Conservation (phyloP, 1,284 basidiomycete species). For the Thecaphora thlaspeos region DNA sequence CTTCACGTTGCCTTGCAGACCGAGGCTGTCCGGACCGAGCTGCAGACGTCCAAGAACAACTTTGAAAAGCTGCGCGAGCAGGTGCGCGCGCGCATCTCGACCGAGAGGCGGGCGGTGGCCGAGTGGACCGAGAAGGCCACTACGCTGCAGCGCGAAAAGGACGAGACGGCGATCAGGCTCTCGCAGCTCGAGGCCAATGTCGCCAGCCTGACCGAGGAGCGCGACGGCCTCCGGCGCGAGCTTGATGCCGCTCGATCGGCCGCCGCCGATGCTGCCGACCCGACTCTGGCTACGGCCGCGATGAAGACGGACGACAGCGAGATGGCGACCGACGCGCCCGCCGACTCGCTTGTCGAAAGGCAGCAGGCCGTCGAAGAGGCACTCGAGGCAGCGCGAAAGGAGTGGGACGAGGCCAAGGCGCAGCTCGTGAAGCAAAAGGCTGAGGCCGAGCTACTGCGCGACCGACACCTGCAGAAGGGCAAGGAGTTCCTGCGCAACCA, state of each 20-base stretch:
- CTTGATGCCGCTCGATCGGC: conserved; percentile 25
- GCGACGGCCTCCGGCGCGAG: conserved; percentile 57
- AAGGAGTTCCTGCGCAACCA: conserved; percentile 27
- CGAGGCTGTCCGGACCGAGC: conserved; percentile 24
- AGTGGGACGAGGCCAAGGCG: conserved; percentile 39
- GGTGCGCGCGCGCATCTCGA: conserved; percentile 40
- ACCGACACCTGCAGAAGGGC: conserved; percentile 38
- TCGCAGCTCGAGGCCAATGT: conserved; percentile 24
- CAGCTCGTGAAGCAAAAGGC: conserved; percentile 31
- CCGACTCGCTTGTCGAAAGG: conserved; percentile 9
- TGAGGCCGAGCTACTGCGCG: conserved; percentile 11
- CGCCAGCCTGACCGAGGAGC: conserved; percentile 17
- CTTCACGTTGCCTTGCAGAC: conserved; percentile 1
- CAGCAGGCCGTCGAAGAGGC: conserved; percentile 24
- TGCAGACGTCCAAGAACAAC: conserved; percentile 32
- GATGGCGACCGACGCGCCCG: background rate
- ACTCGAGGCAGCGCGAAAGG: conserved; percentile 35
- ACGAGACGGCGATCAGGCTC: conserved; percentile 23
- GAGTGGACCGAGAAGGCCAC: conserved; percentile 59
- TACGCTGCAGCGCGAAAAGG: conserved; percentile 58
- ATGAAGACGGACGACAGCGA: no score
- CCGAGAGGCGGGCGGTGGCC: conserved; percentile 37
- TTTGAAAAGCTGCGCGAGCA: conserved; percentile 51
- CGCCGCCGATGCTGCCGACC: conserved; percentile 12
- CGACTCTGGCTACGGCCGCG: no score